phyloP scores from a whole-genome alignment of 1,284 basidiomycete genomes.

The Boletus subluridellus region DNA sequence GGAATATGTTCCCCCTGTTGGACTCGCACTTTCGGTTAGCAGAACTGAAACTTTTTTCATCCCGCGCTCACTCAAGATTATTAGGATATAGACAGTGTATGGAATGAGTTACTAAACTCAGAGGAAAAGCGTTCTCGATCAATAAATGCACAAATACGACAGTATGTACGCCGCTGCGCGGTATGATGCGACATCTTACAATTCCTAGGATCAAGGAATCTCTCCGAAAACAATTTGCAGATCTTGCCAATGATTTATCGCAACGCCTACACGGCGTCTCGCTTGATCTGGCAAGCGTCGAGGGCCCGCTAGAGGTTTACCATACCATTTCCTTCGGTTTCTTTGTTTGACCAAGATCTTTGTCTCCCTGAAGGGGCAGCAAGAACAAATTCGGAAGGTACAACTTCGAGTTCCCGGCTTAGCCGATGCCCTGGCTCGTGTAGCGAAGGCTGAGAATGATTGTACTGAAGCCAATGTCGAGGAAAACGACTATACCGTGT shows the following conservation, averaged over 20 bases:
- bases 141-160: conserved; percentile 89
- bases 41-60: background rate
- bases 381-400: conserved; percentile 51
- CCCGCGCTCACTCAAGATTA: conserved; percentile 9
- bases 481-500: conserved; percentile 95
- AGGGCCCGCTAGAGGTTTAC: conserved; percentile 75
- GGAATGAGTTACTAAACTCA: conserved; percentile 69
- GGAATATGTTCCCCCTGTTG: conserved; percentile 78
- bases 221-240: conserved; percentile 80
- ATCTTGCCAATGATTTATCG: conserved; percentile 83
- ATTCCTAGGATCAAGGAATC: conserved; percentile 79
- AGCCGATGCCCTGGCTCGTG: conserved; percentile 51
- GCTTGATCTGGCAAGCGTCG: conserved; percentile 70
- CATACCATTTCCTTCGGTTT: conserved; percentile 3
- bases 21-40: conserved; percentile 60
- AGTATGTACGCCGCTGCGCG: conserved; percentile 50
- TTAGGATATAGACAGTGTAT: conserved; percentile 75
- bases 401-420: conserved; percentile 64
- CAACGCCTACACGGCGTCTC: conserved; percentile 69
- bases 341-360: conserved; percentile 19
- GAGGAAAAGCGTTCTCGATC: conserved; percentile 78
- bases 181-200: conserved; percentile 10
- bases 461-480: conserved; percentile 92
- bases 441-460: conserved; percentile 66
- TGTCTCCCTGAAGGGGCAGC: conserved; percentile 45